phyloP scores from a whole-genome alignment of 2,329 filamentous ascomycete species.

The Knufia petricola region DNA sequence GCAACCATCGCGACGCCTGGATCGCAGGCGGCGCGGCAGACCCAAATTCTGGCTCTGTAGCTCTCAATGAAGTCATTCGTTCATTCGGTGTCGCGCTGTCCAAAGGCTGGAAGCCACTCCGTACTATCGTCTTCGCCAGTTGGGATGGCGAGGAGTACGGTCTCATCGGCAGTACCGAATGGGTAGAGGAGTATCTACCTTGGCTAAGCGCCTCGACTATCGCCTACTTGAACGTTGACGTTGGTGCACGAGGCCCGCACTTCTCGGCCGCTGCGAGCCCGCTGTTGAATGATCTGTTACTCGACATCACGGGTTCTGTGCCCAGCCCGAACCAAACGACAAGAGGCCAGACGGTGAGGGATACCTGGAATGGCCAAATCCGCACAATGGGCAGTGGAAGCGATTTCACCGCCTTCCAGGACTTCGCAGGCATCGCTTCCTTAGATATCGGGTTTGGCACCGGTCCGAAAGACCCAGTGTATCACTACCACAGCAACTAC shows the following conservation, averaged over 20 bases:
- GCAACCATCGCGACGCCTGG: slow-evolving; percentile 48
- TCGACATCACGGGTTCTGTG: slow-evolving; percentile 43
- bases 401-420: slow-evolving; percentile 40
- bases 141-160: slow-evolving; percentile 33
- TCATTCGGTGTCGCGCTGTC: slow-evolving; percentile 40
- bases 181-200: slow-evolving; percentile 38
- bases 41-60: slow-evolving; percentile 42
- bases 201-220: slow-evolving; percentile 38
- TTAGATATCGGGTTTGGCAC: slow-evolving; percentile 35
- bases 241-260: slow-evolving; percentile 37
- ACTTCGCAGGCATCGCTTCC: slow-evolving; percentile 32
- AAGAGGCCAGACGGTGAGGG: slow-evolving; percentile 56
- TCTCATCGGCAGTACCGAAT: slow-evolving; percentile 36
- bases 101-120: slow-evolving; percentile 43
- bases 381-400: slow-evolving; percentile 38
- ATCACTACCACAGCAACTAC: slow-evolving; percentile 42
- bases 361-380: slow-evolving; percentile 33
- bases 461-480: slow-evolving; percentile 33
- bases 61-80: slow-evolving; percentile 42
- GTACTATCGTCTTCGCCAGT: slow-evolving; percentile 37
- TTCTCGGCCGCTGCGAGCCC: slow-evolving; percentile 32
- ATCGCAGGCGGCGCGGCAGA: slow-evolving; percentile 45
- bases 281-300: slow-evolving; percentile 31
- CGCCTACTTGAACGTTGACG: slow-evolving; percentile 44
- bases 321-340: slow-evolving; percentile 65